Conservation (phyloP, 1,139 yeast genomes). For the Groenewaldozyma sp. region DNA sequence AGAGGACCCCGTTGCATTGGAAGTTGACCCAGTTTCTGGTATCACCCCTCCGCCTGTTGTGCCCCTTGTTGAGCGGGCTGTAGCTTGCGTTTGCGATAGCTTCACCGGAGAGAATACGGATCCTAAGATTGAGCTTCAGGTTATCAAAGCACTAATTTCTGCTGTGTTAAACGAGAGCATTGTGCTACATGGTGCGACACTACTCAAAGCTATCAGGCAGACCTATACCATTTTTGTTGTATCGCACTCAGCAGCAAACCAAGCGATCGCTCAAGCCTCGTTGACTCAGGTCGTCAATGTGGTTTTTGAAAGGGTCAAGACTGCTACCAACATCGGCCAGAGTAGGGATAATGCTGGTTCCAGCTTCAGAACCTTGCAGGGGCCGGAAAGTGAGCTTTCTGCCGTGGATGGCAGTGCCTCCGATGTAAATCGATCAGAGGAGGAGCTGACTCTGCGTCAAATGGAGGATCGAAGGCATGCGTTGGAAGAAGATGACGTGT, state of each 20-base stretch:
- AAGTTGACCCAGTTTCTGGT: slow-evolving; percentile 28
- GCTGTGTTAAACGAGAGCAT: slow-evolving; percentile 71
- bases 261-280: slow-evolving; percentile 92
- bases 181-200: slow-evolving; percentile 84
- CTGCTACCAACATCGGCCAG: slow-evolving; percentile 6
- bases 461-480: slow-evolving; percentile 14
- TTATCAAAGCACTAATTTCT: slow-evolving; percentile 82
- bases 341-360: slow-evolving; percentile 4
- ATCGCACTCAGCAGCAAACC: slow-evolving; percentile 73
- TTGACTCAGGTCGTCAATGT: slow-evolving; percentile 84
- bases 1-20: slow-evolving; percentile 38
- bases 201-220: slow-evolving; percentile 85
- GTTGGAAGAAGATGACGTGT: slow-evolving; percentile 9
- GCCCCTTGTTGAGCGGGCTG: slow-evolving; percentile 70
- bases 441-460: slow-evolving; percentile 19
- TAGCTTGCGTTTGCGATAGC: slow-evolving; percentile 75
- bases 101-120: slow-evolving; percentile 92
- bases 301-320: slow-evolving; percentile 66
- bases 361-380: neutral
- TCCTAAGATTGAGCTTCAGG: slow-evolving; percentile 80
- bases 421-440: slow-evolving; percentile 7
- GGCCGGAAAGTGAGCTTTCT: neutral
- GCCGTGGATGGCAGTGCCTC: slow-evolving; percentile 2
- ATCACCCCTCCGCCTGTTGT: slow-evolving; percentile 47
- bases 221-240: slow-evolving; percentile 86